phyloP scores from a whole-genome alignment of 495 filamentous ascomycete genomes.

The Hypoxylon cercidicola region DNA sequence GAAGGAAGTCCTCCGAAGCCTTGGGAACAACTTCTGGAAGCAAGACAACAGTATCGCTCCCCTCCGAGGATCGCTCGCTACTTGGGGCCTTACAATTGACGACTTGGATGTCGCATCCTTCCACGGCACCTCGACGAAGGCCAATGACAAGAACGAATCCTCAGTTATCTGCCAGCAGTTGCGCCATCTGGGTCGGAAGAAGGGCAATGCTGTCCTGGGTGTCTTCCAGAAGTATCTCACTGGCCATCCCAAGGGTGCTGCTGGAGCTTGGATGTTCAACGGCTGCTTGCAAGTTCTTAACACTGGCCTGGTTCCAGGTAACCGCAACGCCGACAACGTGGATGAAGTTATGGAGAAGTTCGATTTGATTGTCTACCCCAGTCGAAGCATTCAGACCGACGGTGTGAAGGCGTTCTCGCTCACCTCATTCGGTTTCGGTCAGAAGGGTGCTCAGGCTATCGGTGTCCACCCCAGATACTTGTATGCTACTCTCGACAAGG shows the following conservation, averaged over 20 bases:
- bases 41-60: slow-evolving; percentile 92
- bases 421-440: slow-evolving; percentile 98
- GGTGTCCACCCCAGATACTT: slow-evolving; percentile 97
- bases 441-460: slow-evolving; percentile 97
- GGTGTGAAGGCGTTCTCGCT: slow-evolving; percentile 98
- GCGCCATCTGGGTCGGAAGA: slow-evolving; percentile 90
- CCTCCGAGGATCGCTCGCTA: slow-evolving; percentile 91
- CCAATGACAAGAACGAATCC: slow-evolving; percentile 99
- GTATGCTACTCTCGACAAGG: slow-evolving; percentile 90
- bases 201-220: slow-evolving; percentile 94
- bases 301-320: slow-evolving; percentile 91
- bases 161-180: slow-evolving; percentile 97
- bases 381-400: slow-evolving; percentile 94
- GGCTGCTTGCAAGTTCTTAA: slow-evolving; percentile 95
- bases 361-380: slow-evolving; percentile 97
- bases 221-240: slow-evolving; percentile 99
- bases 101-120: slow-evolving; percentile 95
- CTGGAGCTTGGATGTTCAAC: slow-evolving; percentile 99
- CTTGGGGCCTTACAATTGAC: slow-evolving; percentile 98
- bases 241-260: slow-evolving; percentile 98
- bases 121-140: slow-evolving; percentile 98
- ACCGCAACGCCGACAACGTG: slow-evolving; percentile 98
- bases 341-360: slow-evolving; percentile 96
- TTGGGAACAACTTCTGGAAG: slow-evolving; percentile 99
- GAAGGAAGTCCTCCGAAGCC: slow-evolving; percentile 87